Percentiles rank a stretch among this genome's conserved stretches.
These are phyloP conservation scores for Yamadazyma laniorum DNA, from an alignment of 805 yeast species.

Conservation along the genomic window DNA sequence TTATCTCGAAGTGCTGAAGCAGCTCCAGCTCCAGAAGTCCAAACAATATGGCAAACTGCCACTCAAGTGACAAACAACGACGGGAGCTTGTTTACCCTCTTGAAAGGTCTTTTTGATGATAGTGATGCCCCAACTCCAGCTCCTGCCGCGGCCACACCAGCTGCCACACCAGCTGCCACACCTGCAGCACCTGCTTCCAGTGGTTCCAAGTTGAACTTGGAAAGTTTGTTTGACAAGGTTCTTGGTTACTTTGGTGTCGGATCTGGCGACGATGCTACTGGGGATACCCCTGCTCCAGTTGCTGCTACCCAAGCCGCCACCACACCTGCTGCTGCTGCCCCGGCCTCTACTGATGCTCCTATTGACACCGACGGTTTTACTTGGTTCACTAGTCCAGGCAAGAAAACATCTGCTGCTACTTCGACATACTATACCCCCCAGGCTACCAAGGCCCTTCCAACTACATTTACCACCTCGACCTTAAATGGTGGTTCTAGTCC, in stretches of 20 bases:
- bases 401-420: slow-evolving; percentile 9
- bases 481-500: slow-evolving; percentile 3
- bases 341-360: slow-evolving; percentile 14
- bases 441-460: slow-evolving; percentile 9
- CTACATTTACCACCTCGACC: slow-evolving; percentile 7
- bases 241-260: slow-evolving; percentile 10
- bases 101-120: slow-evolving; percentile 5
- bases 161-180: slow-evolving; percentile 13
- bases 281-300: slow-evolving; percentile 9
- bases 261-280: slow-evolving; percentile 1
- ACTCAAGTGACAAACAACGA: slow-evolving; percentile 1
- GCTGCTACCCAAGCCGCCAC: slow-evolving; percentile 9
- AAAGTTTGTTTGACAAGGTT: slow-evolving; percentile 9
- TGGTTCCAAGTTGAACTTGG: slow-evolving; percentile 8
- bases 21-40: slow-evolving; percentile 15
- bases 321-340: slow-evolving; percentile 11
- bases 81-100: slow-evolving; percentile 8
- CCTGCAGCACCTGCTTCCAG: slow-evolving; percentile 8
- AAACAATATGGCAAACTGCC: slow-evolving; percentile 10
- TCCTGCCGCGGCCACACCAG: slow-evolving; percentile 10
- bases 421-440: slow-evolving; percentile 7
- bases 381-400: slow-evolving; percentile 9
- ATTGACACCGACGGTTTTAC: slow-evolving; percentile 15
- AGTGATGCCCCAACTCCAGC: slow-evolving; percentile 8
- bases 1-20: slow-evolving; percentile 6